Evolutionary conservation across 1,139 yeast genomes (phyloP).

Genomic region (Yamadazyma mexicana): DNA sequence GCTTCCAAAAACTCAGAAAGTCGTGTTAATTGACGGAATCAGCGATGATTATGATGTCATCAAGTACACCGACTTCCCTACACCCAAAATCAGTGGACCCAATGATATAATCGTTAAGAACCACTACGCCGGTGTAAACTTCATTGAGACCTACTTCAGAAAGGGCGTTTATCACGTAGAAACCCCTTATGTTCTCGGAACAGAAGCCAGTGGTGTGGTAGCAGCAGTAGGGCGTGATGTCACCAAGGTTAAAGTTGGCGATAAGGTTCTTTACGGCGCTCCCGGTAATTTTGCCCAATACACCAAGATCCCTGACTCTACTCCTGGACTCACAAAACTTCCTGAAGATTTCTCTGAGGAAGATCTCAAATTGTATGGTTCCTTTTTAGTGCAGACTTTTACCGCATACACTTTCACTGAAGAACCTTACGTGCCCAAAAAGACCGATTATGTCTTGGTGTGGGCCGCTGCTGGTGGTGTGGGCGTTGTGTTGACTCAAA

Average conservation of each 20-base stretch:
- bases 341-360: slow-evolving; percentile 44
- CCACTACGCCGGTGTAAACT: slow-evolving; percentile 75
- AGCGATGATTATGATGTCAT: slow-evolving; percentile 47
- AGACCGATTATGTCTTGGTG: slow-evolving; percentile 68
- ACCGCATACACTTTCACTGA: slow-evolving; percentile 72
- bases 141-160: slow-evolving; percentile 81
- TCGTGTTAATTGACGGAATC: slow-evolving; percentile 49
- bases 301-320: slow-evolving; percentile 43
- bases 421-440: slow-evolving; percentile 65
- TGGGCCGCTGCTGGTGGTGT: slow-evolving; percentile 98
- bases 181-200: slow-evolving; percentile 69
- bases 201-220: slow-evolving; percentile 80
- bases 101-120: slow-evolving; percentile 69
- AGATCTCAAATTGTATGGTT: slow-evolving; percentile 54
- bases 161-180: slow-evolving; percentile 65
- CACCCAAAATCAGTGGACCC: slow-evolving; percentile 53
- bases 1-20: slow-evolving; percentile 62
- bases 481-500: slow-evolving; percentile 68
- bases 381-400: slow-evolving; percentile 66
- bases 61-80: slow-evolving; percentile 50
- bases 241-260: slow-evolving; percentile 61
- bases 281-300: slow-evolving; percentile 69
- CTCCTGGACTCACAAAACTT: slow-evolving; percentile 44
- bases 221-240: slow-evolving; percentile 68
- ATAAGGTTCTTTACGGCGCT: slow-evolving; percentile 61